Percentiles rank a stretch among this genome's conserved stretches.
phyloP scores from a whole-genome alignment of 139 green algal genomes.

The Haematococcus sp. region DNA sequence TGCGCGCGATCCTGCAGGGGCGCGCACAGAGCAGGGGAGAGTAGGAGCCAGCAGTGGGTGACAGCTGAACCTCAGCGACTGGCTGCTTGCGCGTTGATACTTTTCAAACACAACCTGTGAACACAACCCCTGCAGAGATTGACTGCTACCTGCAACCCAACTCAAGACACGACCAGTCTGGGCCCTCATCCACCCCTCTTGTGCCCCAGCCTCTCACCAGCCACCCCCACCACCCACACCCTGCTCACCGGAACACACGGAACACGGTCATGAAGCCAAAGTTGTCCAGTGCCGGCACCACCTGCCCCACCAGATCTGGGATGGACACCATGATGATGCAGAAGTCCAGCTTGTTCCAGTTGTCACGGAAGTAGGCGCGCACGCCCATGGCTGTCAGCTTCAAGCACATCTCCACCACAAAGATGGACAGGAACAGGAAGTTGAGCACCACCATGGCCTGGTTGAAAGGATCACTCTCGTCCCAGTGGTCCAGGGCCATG shows the following conservation, averaged over 20 bases:
- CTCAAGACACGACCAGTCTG: too few species aligned
- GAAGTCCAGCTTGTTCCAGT: conserved; percentile 58
- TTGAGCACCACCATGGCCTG: not conserved
- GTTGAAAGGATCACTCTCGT: conserved; percentile 17
- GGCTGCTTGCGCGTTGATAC: too few species aligned
- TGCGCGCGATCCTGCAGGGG: conserved; percentile 22
- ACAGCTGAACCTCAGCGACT: not conserved
- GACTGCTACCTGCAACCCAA: too few species aligned
- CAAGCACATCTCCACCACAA: not conserved
- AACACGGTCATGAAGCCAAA: conserved; percentile 20
- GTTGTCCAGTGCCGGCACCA: conserved; percentile 14
- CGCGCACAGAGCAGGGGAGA: not conserved
- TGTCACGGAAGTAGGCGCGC: conserved; percentile 6
- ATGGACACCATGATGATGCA: conserved; percentile 48
- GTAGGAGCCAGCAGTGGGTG: not conserved
- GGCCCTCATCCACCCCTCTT: too few species aligned
- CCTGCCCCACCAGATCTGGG: conserved; percentile 27
- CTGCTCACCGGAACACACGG: conserved; percentile 23
- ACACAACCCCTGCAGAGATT: too few species aligned
- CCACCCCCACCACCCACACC: too few species aligned
- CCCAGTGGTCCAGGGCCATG: conserved; percentile 43
- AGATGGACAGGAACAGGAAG: too few species aligned
- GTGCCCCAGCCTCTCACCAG: too few species aligned
- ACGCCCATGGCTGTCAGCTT: conserved; percentile 13
- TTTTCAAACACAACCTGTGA: too few species aligned